Evolutionary conservation across 495 filamentous ascomycete genomes (phyloP), one percentile per base, ranked within the genome.

Genomic region (Talaromyces wortmannii): DNA sequence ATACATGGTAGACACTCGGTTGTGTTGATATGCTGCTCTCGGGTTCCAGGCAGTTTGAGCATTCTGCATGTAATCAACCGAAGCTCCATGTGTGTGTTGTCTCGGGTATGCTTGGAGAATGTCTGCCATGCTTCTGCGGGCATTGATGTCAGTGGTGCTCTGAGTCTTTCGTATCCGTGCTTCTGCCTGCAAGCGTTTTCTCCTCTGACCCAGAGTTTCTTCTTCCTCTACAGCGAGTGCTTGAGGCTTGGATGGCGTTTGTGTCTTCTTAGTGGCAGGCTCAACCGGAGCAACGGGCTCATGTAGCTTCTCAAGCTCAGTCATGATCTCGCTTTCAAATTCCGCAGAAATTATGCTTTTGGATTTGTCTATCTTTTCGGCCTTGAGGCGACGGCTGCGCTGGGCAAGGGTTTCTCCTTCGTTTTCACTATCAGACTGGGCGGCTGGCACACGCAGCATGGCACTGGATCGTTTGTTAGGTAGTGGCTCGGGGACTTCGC

Each of bases 191-290:
- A 98, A 78, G 12, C 94, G 83, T 55, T 78, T 82, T 4, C 91
- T 85, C 7, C 92, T 84, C 64, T 97, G 90, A 11, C 85, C 94
- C 3, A 98, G 80, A 0, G 92, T 96, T 66, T 98, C 92, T 58
- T 96, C 89, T 55, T 83, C 87, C 6, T 73, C 43, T 32, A 30
- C 10, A 32, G 40, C 52, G 6, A 8, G 13, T 16, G 44, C 44
- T n/a, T 45, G 13, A 17, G 12, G 7, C 42, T 53, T 31, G 3
- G 32, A 29, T 11, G 52, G 46, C 47, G 30, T 30, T 45, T 59
- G 53, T 40, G 57, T 60, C 51, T 69, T 70, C 31, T 59, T 67
- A 45, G 72, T 70, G 33, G 29, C 45, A 17, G 60, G 50, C 46
- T 61, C 61, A 10, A 23, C 23, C 23, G 61, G 59, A 29, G 56